A percentile compares a stretch with the other conserved stretches of the same genome.
phyloP scores from a whole-genome alignment of 2,329 filamentous ascomycete genomes.

The Cytospora paraplurivora region DNA sequence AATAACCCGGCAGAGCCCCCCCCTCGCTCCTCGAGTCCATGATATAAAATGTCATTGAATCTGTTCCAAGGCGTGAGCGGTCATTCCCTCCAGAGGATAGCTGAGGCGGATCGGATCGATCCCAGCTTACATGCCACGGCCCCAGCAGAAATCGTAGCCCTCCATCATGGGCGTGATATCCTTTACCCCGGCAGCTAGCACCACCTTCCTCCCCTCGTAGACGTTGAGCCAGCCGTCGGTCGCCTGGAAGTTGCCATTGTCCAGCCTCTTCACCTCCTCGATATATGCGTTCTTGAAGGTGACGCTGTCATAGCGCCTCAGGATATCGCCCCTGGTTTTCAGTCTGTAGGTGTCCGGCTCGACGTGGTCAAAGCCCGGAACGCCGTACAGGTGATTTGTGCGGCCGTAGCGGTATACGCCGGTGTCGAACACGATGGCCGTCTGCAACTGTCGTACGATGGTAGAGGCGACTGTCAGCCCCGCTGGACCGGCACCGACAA shows the following conservation, averaged over 20 bases:
- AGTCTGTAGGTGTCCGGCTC: constrained; percentile 40
- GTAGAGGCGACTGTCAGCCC: constrained; percentile 50
- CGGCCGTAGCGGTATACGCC: constrained; percentile 52
- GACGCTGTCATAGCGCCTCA: constrained; percentile 39
- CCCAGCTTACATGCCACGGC: constrained; percentile 47
- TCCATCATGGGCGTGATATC: constrained; percentile 54
- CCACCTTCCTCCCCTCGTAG: constrained; percentile 55
- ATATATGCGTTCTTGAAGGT: constrained; percentile 35
- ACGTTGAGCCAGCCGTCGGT: constrained; percentile 43
- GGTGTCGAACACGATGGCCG: constrained; percentile 52
- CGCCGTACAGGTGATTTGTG: constrained; percentile 52
- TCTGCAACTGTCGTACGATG: constrained; percentile 52
- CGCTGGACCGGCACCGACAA: constrained; percentile 56
- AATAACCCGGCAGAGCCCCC: constrained; percentile 46
- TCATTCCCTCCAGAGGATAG: no score
- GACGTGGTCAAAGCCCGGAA: constrained; percentile 44
- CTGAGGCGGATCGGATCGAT: no score
- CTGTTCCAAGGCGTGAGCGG: background rate
- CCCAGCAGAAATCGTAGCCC: constrained; percentile 60
- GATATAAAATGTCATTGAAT: constrained; percentile 55
- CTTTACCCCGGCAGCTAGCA: constrained; percentile 55
- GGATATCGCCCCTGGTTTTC: constrained; percentile 39
- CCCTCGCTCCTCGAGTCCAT: constrained; percentile 60
- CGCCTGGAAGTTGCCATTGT: constrained; percentile 29
- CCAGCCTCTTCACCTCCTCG: constrained; percentile 32